Percentiles rank a stretch among this genome's conserved stretches.
These are phyloP conservation scores for Leavenworthia alabamica DNA, from an alignment of 345 rosid species.

Conservation along the genomic window DNA sequence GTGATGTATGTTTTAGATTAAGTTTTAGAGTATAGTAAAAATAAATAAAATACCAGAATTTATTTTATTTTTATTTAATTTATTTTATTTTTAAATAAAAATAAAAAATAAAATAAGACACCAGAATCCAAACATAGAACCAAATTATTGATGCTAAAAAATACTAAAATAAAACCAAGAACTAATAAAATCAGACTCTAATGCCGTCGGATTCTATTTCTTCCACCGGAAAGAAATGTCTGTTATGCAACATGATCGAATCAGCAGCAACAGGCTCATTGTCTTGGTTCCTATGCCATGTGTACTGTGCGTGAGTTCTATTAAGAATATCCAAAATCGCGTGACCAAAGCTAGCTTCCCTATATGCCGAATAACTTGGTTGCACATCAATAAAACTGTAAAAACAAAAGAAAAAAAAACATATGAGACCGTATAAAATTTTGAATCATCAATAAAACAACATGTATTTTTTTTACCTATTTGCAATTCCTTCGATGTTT, in stretches of 20 bases:
- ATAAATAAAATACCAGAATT: too few species aligned
- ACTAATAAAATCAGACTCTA: neutral
- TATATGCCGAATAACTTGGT: constrained; percentile 46
- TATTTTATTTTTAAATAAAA: too few species aligned
- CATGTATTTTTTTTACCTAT: neutral
- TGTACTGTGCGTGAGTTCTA: constrained; percentile 42
- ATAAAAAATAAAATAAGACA: too few species aligned
- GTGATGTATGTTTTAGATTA: too few species aligned
- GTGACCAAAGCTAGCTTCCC: constrained; percentile 63
- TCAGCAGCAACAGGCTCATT: too few species aligned
- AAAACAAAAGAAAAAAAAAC: neutral
- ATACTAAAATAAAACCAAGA: neutral
- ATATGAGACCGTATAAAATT: neutral
- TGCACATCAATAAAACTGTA: constrained; percentile 40
- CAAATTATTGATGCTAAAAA: too few species aligned
- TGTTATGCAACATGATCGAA: constrained; percentile 33
- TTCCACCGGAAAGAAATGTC: too few species aligned
- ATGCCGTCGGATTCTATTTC: too few species aligned
- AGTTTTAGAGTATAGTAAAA: too few species aligned
- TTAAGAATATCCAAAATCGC: constrained; percentile 46
- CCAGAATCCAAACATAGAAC: too few species aligned
- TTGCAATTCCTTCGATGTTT: constrained; percentile 55
- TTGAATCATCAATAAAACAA: neutral
- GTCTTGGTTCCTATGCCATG: constrained; percentile 54
- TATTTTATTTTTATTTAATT: too few species aligned